Evolutionary conservation across 2,329 filamentous ascomycete species (phyloP).

Genomic region (Fusarium luffae): DNA sequence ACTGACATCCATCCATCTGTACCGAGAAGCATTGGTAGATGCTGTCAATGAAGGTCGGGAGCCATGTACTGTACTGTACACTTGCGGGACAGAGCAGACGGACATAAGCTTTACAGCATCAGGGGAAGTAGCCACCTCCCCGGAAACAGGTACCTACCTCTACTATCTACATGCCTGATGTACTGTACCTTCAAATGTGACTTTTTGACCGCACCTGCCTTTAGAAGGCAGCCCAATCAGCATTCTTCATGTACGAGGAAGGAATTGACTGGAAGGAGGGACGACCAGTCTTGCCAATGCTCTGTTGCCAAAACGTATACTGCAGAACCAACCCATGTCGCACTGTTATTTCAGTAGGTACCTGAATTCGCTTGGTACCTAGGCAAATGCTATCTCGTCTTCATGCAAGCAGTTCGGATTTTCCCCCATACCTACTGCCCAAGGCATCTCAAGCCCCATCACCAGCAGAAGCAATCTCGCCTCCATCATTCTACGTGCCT

Average conservation of each 20-base stretch:
- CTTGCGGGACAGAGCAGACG: neutral
- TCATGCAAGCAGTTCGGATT: neutral
- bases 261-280: neutral
- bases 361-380: neutral
- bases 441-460: neutral
- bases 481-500: constrained; percentile 8
- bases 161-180: neutral
- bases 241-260: neutral
- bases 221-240: neutral
- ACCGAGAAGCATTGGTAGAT: constrained; percentile 8
- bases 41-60: neutral
- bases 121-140: neutral
- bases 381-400: neutral
- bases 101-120: neutral
- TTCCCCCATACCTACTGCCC: neutral
- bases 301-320: neutral
- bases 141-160: neutral
- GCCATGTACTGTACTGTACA: neutral
- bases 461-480: constrained; percentile 1
- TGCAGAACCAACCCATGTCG: neutral
- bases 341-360: neutral
- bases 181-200: neutral
- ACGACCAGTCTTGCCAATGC: neutral
- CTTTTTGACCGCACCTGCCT: constrained; percentile 3
- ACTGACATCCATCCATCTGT: neutral